Base-by-base conservation (phyloP, 2,329 filamentous ascomycete species). In the Sclerotinia trifoliorum region DNA sequence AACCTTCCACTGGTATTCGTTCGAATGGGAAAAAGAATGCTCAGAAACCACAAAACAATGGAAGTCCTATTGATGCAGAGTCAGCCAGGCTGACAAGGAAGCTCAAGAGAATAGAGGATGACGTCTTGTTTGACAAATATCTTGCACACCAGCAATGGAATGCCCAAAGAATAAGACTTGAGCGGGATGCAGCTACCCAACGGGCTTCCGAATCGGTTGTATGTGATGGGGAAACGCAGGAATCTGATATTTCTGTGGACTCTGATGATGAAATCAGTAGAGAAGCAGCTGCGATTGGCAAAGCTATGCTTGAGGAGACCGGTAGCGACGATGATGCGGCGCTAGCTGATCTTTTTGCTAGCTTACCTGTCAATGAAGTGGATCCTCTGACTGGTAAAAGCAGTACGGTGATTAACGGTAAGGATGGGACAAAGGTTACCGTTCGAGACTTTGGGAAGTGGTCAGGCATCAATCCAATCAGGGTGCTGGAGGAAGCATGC, bases 381-480 rank as follows among this genome's bases (percentile, higher is more conserved):
- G 86, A 89, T 73, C 81, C 83, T 5, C 73, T 77, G 7, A 87
- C 85, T 11, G 87, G 87, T n/a, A 85, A 88, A 75, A 83, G 83
- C 2, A 83, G 79, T 49, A 88, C 82, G 0, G 83, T 85, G 52
- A 80, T 87, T 55, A 86, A 83, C 74, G 80, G 82, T 58, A 73
- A 80, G 66, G 78, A 85, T 71, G 84, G 86, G 1, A 77, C 81
- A 7, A 87, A 84, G 68, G 79, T 93, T 5, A 84, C 82, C 0
- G 84, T 96, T 61, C 84, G 91, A 55, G 90, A 97, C 74, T 97
- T 98, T 82, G 93, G 92, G 1, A 93, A 92, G 78, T 89, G 88
- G 82, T 86, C 86, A 19, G 94, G 94, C 10, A 80, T 96, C 42
- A 91, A 82, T 73, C 94, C 94, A 21, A 86, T 88, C 70, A 85